Conservation (phyloP, 139 green algal genomes). For the Chlorella vulgaris region DNA sequence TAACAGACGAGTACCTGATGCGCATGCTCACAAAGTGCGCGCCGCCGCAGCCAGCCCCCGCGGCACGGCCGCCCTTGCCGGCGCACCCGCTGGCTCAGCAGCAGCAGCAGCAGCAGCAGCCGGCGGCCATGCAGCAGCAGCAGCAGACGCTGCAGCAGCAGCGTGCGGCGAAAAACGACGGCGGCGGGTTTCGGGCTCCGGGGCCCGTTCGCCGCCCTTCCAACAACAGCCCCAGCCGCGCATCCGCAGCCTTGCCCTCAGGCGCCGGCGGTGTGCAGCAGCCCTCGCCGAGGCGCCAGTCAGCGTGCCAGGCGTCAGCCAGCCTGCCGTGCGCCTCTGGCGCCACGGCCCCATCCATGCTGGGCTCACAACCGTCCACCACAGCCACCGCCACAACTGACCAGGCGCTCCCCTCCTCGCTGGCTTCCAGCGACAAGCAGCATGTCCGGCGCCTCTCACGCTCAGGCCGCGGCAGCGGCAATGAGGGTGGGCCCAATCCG, state of each 20-base stretch:
- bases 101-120: neutral
- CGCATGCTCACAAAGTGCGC: conserved; percentile 27
- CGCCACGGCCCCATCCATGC: neutral
- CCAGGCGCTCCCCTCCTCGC: conserved; percentile 1
- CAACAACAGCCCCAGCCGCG: neutral
- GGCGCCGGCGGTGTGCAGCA: neutral
- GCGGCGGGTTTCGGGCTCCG: neutral
- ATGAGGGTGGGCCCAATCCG: too few relatives aligned
- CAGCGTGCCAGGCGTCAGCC: conserved; percentile 6
- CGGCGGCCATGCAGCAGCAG: neutral
- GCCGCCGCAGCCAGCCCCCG: neutral
- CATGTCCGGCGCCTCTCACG: neutral
- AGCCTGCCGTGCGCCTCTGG: neutral
- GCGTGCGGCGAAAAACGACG: neutral
- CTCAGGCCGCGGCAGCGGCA: neutral
- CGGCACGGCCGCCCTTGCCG: neutral
- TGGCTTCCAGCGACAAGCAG: neutral
- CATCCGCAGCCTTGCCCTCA: neutral
- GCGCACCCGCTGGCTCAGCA: neutral
- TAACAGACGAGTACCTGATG: conserved; percentile 32
- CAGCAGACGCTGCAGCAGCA: neutral
- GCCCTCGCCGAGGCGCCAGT: neutral
- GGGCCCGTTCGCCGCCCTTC: conserved; percentile 11
- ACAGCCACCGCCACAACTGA: conserved; percentile 2
- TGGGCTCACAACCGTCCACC: too few relatives aligned